Conservation (phyloP, 2,329 filamentous ascomycete genomes). For the Rutstroemia sp. region DNA sequence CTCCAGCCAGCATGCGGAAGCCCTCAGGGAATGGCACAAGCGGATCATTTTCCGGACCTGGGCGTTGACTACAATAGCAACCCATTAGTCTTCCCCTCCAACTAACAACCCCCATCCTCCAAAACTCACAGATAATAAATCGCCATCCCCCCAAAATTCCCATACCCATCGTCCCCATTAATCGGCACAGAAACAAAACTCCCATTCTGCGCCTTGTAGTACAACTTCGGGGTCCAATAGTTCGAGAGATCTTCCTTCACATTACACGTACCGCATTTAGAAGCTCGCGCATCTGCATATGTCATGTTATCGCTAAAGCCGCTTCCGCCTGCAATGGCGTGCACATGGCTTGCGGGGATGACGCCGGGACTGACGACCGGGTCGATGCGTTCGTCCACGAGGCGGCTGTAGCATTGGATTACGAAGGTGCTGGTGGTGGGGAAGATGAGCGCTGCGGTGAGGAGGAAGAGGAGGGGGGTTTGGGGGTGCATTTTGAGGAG, state of each 20-base stretch:
- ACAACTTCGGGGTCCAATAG: conserved; percentile 29
- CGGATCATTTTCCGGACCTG: conserved; percentile 5
- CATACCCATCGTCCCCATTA: conserved; percentile 30
- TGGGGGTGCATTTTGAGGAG: neutral
- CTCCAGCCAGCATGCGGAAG: conserved; percentile 39
- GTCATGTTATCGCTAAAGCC: conserved; percentile 35
- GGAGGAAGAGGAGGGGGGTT: neutral
- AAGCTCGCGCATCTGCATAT: conserved; percentile 21
- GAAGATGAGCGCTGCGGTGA: neutral
- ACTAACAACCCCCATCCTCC: too few species aligned
- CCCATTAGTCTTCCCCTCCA: neutral
- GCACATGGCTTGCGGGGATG: conserved; percentile 14
- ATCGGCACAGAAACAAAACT: conserved; percentile 27
- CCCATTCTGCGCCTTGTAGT: conserved; percentile 27
- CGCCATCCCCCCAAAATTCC: conserved; percentile 21
- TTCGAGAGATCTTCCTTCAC: conserved; percentile 32
- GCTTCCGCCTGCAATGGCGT: conserved; percentile 23
- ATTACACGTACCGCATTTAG: conserved; percentile 28
- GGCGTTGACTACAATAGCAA: neutral
- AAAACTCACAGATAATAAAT: conserved; percentile 31
- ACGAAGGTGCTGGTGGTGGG: conserved; percentile 3
- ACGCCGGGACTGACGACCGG: conserved; percentile 15
- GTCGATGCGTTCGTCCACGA: conserved; percentile 16
- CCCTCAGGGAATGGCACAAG: conserved; percentile 26
- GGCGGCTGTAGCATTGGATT: conserved; percentile 13